These are phyloP conservation scores for Pyrrhoderma lamaoense DNA, from an alignment of 1,284 basidiomycete species.

Conservation along the genomic window DNA sequence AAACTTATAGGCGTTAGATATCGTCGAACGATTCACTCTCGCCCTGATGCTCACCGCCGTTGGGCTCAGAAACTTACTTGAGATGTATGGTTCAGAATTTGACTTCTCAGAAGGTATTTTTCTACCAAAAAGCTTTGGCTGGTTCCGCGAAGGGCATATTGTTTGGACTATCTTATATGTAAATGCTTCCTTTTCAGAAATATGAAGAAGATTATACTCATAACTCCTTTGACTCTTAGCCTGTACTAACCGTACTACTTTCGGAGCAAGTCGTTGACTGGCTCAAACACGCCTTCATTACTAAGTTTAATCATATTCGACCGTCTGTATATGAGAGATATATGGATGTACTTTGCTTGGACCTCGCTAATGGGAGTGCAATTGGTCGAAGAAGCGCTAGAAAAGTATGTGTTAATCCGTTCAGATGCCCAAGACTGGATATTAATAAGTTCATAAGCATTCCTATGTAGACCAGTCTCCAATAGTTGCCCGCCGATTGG, in stretches of 20 bases:
- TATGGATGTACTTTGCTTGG: conserved; percentile 92
- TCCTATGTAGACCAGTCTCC: conserved; percentile 95
- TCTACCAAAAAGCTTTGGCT: conserved; percentile 81
- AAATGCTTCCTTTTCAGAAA: conserved; percentile 25
- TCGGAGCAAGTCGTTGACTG: conserved; percentile 97
- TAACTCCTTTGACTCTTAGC: conserved; percentile 39
- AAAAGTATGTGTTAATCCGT: conserved; percentile 43
- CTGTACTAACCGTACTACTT: conserved; percentile 83
- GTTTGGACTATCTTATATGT: conserved; percentile 90
- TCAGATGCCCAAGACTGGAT: neutral
- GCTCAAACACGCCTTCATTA: conserved; percentile 99
- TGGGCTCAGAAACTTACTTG: conserved; percentile 91
- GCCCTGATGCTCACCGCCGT: conserved; percentile 88
- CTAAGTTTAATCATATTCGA: conserved; percentile 95
- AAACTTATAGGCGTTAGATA: conserved; percentile 49
- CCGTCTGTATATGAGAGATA: conserved; percentile 94
- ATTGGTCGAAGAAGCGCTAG: conserved; percentile 57
- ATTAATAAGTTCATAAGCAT: conserved; percentile 40
- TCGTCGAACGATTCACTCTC: conserved; percentile 96
- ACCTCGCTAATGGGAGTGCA: conserved; percentile 79
- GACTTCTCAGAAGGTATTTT: conserved; percentile 63
- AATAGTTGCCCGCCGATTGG: conserved; percentile 86
- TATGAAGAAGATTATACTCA: neutral
- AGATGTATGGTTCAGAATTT: conserved; percentile 86
- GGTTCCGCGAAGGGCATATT: conserved; percentile 66